Evolutionary conservation across 1,139 yeast genomes (phyloP), one percentile per base, ranked within the genome.

Genomic region (Geotrichum histeridarum): DNA sequence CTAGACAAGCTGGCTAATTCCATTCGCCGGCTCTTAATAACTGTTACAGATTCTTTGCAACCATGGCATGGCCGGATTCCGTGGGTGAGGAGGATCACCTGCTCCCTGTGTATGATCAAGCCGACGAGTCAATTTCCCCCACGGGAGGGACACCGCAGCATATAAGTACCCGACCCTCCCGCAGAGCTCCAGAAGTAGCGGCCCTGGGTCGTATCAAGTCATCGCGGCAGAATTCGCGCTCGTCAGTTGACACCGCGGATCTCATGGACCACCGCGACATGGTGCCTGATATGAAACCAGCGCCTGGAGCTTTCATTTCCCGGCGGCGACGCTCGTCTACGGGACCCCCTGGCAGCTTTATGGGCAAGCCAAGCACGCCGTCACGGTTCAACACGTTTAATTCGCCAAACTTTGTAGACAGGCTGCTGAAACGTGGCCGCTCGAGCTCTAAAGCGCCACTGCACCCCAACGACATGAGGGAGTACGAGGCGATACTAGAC

Each of bases 241-340:
- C 53, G 1, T 54, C 57, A 15, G 50, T 51, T n/a, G 55, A 54
- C 8, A 54, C 57, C 7, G 50, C 44, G 7, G 53, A 51, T 42
- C 35, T 51, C 5, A 51, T 51, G 55, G 57, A 54, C 32, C 57
- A 54, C 36, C 27, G 54, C 6, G 9, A 12, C 30, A 4, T 27
- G 8, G n/a, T 22, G 8, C 8, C 33, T 14, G 14, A 8, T 2
- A 30, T 14, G 27, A 11, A 15, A 8, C 38, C 36, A 43, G 27
- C 43, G 55, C 27, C 63, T 56, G 4, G 51, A 59, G 38, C 39
- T 59, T 18, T 60, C 60, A 17, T 63, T 57, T 22, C 53, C n/a
- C 50, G 60, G 22, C 57, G 63, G 27, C 56, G 63, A 27, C 53
- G 60, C 36, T 59, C 63, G 1, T 30, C 56, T 18, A 59, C 61